Evolutionary conservation across 140 eudicot genomes (phyloP), one percentile per base, ranked within the genome.

Genomic region (Cichorium intybus): DNA sequence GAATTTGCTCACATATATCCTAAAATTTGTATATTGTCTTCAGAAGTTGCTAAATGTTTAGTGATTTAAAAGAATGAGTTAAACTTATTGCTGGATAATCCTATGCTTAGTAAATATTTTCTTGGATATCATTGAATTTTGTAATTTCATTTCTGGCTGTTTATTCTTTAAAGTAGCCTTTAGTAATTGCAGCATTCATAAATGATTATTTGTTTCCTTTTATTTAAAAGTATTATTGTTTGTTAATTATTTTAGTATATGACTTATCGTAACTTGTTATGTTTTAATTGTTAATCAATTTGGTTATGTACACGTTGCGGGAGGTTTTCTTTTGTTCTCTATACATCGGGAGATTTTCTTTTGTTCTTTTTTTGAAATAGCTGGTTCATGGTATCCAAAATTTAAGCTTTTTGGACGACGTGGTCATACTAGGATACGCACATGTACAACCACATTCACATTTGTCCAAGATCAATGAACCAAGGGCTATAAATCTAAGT

Each of bases 381-480:
- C 57, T n/a, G n/a, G n/a, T n/a, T n/a, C 57, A 51, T 51, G 28
- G 57, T 51, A 51, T 51, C 28, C n/a, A n/a, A n/a, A n/a, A n/a
- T n/a, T n/a, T n/a, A n/a, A n/a, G n/a, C n/a, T n/a, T n/a, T n/a
- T n/a, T n/a, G n/a, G n/a, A n/a, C n/a, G n/a, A 51, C 57, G 22
- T 51, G 27, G 17, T 7, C 29, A 15, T 7, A 28, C 3, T 51
- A 28, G 57, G 4, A 3, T 51, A 51, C 29, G 5, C 10, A 20
- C n/a, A 15, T 51, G 57, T 20, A 28, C 22, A 20, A 5, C 7
- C 22, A 51, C 26, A 20, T 51, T n/a, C n/a, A n/a, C 31, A 54
- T 55, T 24, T 54, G 55, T 67, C 73, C 55, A 67, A 24, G 55
- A 34, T 16, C 55, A 52, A 23, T 66, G 53, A 51, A 66, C 62